These are phyloP conservation scores for Kuraishia hungarica DNA, from an alignment of 805 yeast genomes.

Conservation along the genomic window DNA sequence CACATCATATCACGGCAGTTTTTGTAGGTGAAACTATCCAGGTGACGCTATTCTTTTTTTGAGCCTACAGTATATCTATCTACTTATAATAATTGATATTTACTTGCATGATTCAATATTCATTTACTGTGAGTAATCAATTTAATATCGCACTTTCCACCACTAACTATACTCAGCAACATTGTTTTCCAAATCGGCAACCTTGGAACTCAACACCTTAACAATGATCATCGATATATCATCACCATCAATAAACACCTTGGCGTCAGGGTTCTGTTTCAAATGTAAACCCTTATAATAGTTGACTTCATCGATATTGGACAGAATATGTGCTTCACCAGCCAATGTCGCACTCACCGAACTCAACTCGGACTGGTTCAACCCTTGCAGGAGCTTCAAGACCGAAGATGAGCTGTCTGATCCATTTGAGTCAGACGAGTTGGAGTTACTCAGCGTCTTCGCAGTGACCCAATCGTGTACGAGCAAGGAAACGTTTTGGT, in stretches of 20 bases:
- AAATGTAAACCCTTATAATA: conserved; percentile 57
- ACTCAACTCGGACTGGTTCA: conserved; percentile 75
- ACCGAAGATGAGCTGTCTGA: background rate
- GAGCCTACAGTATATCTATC: too few species aligned
- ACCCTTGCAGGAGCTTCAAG: conserved; percentile 54
- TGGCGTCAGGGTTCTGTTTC: conserved; percentile 60
- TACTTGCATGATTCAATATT: too few species aligned
- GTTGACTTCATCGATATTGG: conserved; percentile 35
- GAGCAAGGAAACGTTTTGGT: conserved; percentile 74
- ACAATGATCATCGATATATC: conserved; percentile 62
- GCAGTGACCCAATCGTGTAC: conserved; percentile 89
- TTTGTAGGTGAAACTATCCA: too few species aligned
- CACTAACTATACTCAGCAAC: conserved; percentile 21
- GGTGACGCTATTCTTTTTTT: too few species aligned
- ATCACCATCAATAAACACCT: conserved; percentile 55
- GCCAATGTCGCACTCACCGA: conserved; percentile 75
- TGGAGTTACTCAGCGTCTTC: conserved; percentile 19
- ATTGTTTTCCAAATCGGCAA: conserved; percentile 72
- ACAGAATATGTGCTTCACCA: conserved; percentile 58
- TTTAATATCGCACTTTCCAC: too few species aligned
- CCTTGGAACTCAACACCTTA: conserved; percentile 57
- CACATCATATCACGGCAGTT: too few species aligned
- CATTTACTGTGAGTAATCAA: too few species aligned
- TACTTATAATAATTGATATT: too few species aligned
- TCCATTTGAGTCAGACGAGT: background rate